Percentiles rank a stretch among this genome's conserved stretches.
These are phyloP conservation scores for Lepidium africanum DNA, from an alignment of 345 rosid species.

Conservation along the genomic window DNA sequence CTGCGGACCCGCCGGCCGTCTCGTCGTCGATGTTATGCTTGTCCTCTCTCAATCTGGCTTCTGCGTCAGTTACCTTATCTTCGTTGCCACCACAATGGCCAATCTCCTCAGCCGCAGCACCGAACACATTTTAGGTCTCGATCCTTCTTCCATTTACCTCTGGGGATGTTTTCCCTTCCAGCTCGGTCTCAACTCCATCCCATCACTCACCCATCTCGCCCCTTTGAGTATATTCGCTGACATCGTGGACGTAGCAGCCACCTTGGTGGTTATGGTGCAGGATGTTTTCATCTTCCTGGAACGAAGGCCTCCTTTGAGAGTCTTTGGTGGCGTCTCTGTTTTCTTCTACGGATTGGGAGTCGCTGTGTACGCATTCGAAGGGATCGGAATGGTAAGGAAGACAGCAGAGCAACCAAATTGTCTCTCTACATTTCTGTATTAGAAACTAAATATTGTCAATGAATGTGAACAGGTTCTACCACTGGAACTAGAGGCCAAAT, in stretches of 20 bases:
- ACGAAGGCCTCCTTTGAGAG: constrained; percentile 37
- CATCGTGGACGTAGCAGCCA: constrained; percentile 60
- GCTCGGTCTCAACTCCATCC: constrained; percentile 60
- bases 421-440: not conserved
- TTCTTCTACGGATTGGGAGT: constrained; percentile 66
- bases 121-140: constrained; percentile 38
- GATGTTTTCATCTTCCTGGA: constrained; percentile 37
- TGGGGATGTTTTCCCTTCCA: constrained; percentile 78
- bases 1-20: constrained; percentile 47
- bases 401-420: not conserved
- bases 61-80: constrained; percentile 60
- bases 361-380: constrained; percentile 73
- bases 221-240: constrained; percentile 82
- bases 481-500: constrained; percentile 49
- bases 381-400: constrained; percentile 48
- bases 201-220: constrained; percentile 60
- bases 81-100: constrained; percentile 53
- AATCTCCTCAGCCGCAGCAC: constrained; percentile 26
- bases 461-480: constrained; percentile 33
- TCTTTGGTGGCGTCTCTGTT: constrained; percentile 55
- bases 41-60: constrained; percentile 69
- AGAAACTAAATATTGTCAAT: not conserved
- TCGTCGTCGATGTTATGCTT: constrained; percentile 52
- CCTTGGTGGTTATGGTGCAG: constrained; percentile 55
- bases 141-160: constrained; percentile 41